Evolutionary conservation across 2,329 filamentous ascomycete species (phyloP).

Genomic region (Helicocarpus griseus): DNA sequence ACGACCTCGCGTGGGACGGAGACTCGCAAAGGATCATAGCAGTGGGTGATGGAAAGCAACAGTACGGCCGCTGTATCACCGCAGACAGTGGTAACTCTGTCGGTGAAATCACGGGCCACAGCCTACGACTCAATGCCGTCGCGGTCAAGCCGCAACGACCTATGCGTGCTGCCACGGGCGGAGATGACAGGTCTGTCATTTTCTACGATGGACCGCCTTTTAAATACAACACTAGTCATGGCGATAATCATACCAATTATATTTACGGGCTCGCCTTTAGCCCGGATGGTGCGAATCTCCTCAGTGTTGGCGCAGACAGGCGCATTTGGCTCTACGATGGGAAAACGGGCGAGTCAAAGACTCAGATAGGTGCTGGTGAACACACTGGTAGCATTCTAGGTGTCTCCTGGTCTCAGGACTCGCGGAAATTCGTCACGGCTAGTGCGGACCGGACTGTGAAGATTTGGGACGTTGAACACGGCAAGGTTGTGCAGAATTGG

Average conservation of each 20-base stretch:
- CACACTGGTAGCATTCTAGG: slow-evolving; percentile 91
- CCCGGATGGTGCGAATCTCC: slow-evolving; percentile 70
- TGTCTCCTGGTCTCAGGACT: slow-evolving; percentile 81
- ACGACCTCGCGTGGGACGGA: slow-evolving; percentile 95
- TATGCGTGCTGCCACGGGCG: slow-evolving; percentile 81
- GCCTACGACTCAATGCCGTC: slow-evolving; percentile 80
- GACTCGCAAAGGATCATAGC: slow-evolving; percentile 95
- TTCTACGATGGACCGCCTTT: slow-evolving; percentile 93
- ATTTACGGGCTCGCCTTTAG: slow-evolving; percentile 82
- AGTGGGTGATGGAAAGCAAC: slow-evolving; percentile 87
- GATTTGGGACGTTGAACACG: slow-evolving; percentile 81
- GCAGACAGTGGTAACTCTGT: slow-evolving; percentile 94
- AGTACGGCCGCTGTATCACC: slow-evolving; percentile 88
- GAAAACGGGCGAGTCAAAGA: slow-evolving; percentile 78
- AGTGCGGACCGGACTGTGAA: slow-evolving; percentile 92
- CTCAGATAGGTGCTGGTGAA: slow-evolving; percentile 59
- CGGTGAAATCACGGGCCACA: slow-evolving; percentile 87
- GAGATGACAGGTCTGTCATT: slow-evolving; percentile 79
- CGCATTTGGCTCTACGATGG: slow-evolving; percentile 93
- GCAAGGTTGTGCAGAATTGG: slow-evolving; percentile 73
- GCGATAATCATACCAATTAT: slow-evolving; percentile 75
- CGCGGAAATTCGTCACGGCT: slow-evolving; percentile 76
- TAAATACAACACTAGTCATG: slow-evolving; percentile 81
- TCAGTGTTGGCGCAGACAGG: slow-evolving; percentile 86
- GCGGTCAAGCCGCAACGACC: slow-evolving; percentile 82